phyloP scores from a whole-genome alignment of 2,329 filamentous ascomycete genomes.

The Chalara sp. region DNA sequence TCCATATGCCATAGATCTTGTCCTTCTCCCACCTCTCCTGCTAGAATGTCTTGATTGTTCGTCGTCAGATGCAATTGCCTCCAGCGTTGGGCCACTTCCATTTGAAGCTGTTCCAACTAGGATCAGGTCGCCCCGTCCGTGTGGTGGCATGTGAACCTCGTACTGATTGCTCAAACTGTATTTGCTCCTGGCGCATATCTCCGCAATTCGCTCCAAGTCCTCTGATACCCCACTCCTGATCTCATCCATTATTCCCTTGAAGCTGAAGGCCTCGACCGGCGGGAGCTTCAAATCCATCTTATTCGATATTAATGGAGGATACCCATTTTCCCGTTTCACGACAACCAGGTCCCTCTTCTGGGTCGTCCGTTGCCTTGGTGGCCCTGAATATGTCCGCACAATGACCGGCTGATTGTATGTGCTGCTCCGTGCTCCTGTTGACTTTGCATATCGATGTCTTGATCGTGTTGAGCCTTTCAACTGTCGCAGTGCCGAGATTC shows the following conservation, averaged over 20 bases:
- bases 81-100: slow-evolving; percentile 45
- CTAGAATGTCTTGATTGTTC: slow-evolving; percentile 32
- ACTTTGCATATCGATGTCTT: slow-evolving; percentile 47
- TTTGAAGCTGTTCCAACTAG: slow-evolving; percentile 22
- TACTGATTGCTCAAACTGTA: slow-evolving; percentile 63
- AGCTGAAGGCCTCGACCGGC: slow-evolving; percentile 56
- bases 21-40: slow-evolving; percentile 19
- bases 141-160: slow-evolving; percentile 57
- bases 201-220: slow-evolving; percentile 58
- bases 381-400: slow-evolving; percentile 55
- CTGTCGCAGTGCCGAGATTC: slow-evolving; percentile 53
- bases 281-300: slow-evolving; percentile 42
- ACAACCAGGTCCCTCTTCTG: slow-evolving; percentile 21
- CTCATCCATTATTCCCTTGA: slow-evolving; percentile 56
- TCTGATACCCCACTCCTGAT: slow-evolving; percentile 43
- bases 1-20: slow-evolving; percentile 42
- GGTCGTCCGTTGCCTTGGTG: slow-evolving; percentile 28
- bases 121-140: slow-evolving; percentile 49
- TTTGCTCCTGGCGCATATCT: slow-evolving; percentile 58
- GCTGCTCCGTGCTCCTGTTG: slow-evolving; percentile 44
- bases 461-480: slow-evolving; percentile 36
- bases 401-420: slow-evolving; percentile 61
- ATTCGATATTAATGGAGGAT: slow-evolving; percentile 11
- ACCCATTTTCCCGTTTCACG: slow-evolving; percentile 21
- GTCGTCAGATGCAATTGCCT: slow-evolving; percentile 51